These are phyloP conservation scores for Coniochaeta ligniaria DNA, from an alignment of 2,329 filamentous ascomycete species.

Conservation along the genomic window DNA sequence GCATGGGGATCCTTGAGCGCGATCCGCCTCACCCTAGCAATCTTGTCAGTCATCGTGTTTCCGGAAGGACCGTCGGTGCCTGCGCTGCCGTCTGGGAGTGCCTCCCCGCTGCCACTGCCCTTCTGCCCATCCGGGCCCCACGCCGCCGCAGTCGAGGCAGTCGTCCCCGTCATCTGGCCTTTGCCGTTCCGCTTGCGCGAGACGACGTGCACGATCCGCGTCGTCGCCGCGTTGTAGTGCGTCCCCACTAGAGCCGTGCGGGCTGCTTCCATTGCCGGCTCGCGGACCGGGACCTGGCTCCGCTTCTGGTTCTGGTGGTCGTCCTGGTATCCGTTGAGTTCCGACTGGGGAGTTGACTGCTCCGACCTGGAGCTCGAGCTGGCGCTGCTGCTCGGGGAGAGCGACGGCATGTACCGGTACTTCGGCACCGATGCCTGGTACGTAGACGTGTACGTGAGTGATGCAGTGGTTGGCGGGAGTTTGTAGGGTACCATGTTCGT, in stretches of 20 bases:
- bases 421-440: slow-evolving; percentile 10
- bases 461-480: neutral
- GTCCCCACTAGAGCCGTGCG: neutral
- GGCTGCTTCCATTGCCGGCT: neutral
- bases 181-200: neutral
- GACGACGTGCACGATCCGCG: neutral
- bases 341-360: neutral
- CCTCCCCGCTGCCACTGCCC: slow-evolving; percentile 9
- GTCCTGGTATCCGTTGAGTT: neutral
- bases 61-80: slow-evolving; percentile 15
- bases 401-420: neutral
- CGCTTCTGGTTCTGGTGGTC: neutral
- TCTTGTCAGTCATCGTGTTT: neutral
- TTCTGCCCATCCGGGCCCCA: neutral
- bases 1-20: neutral
- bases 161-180: neutral
- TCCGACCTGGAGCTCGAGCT: neutral
- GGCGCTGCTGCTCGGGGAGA: neutral
- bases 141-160: neutral
- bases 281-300: neutral
- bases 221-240: neutral
- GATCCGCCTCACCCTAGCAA: neutral
- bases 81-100: neutral
- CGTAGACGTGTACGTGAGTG: slow-evolving; percentile 23
- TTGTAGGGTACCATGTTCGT: neutral